Conservation (phyloP, 768 basidiomycete genomes). For the Butyriboletus loyo region DNA sequence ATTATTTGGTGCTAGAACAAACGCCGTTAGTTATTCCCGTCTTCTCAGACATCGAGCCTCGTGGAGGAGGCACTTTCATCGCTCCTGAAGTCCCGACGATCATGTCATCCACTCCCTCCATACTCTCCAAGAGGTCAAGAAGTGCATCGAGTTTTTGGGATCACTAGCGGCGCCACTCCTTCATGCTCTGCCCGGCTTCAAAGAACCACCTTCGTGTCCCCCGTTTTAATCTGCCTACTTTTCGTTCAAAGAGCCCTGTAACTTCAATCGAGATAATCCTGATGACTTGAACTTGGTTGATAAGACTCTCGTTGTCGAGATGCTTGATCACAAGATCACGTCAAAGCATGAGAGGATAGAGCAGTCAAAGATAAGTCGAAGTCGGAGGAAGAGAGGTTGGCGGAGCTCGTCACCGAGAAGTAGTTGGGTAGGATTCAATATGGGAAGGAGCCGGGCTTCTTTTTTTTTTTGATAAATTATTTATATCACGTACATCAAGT, state of each 20-base stretch:
- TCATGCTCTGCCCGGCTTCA: neutral
- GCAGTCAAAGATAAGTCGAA: neutral
- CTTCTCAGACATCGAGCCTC: slow-evolving; percentile 1
- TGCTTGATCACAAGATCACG: neutral
- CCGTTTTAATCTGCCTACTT: too few species aligned
- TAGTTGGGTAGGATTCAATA: too few species aligned
- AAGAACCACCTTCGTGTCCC: neutral
- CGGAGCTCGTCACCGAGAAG: neutral
- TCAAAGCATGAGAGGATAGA: neutral
- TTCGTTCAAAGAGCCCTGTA: neutral
- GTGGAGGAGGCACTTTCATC: neutral
- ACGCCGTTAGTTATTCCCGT: neutral
- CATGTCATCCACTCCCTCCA: too few species aligned
- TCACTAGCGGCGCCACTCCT: neutral
- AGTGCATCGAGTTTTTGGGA: neutral
- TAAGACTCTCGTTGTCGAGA: neutral
- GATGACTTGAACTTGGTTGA: slow-evolving; percentile 1
- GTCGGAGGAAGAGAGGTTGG: neutral
- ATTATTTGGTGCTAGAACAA: neutral
- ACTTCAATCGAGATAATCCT: neutral
- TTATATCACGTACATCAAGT: too few species aligned
- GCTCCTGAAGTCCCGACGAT: too few species aligned
- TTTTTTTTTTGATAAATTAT: too few species aligned
- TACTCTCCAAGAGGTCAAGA: slow-evolving; percentile 1
- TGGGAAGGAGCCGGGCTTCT: too few species aligned